A percentile compares a stretch with the other conserved stretches of the same genome.
Evolutionary conservation across 805 yeast species (phyloP).

Genomic region (Myxozyma lipomycoides): DNA sequence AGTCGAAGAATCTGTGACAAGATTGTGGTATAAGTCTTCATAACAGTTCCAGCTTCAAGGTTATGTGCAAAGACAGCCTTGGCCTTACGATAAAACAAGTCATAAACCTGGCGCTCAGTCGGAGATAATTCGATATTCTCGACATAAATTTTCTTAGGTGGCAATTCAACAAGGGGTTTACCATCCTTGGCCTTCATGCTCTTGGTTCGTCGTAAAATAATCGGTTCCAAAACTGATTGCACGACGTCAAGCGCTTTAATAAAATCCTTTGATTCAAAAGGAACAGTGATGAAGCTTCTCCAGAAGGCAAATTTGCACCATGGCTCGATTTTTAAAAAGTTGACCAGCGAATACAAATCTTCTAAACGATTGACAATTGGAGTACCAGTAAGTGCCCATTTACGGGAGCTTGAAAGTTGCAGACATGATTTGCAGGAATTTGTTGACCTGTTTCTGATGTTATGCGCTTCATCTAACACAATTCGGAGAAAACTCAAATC

Average conservation of each 20-base stretch:
- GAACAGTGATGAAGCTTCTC: constrained; percentile 79
- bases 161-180: constrained; percentile 66
- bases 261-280: constrained; percentile 71
- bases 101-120: constrained; percentile 61
- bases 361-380: constrained; percentile 87
- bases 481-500: constrained; percentile 71
- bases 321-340: constrained; percentile 76
- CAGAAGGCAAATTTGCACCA: constrained; percentile 84
- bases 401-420: constrained; percentile 58
- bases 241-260: constrained; percentile 75
- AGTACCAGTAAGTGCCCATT: constrained; percentile 90
- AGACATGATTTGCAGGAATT: constrained; percentile 75
- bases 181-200: constrained; percentile 75
- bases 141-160: constrained; percentile 66
- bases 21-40: constrained; percentile 71
- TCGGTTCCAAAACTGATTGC: constrained; percentile 80
- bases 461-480: constrained; percentile 87
- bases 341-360: constrained; percentile 74
- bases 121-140: constrained; percentile 65
- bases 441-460: constrained; percentile 71
- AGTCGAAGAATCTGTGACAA: constrained; percentile 77
- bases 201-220: constrained; percentile 79
- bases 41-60: constrained; percentile 51
- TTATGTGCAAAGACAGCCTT: constrained; percentile 41
- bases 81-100: constrained; percentile 65